Percentiles rank a stretch among this genome's conserved stretches.
Conservation (phyloP, 2,329 filamentous ascomycete species). For the Thielaviopsis populi region DNA sequence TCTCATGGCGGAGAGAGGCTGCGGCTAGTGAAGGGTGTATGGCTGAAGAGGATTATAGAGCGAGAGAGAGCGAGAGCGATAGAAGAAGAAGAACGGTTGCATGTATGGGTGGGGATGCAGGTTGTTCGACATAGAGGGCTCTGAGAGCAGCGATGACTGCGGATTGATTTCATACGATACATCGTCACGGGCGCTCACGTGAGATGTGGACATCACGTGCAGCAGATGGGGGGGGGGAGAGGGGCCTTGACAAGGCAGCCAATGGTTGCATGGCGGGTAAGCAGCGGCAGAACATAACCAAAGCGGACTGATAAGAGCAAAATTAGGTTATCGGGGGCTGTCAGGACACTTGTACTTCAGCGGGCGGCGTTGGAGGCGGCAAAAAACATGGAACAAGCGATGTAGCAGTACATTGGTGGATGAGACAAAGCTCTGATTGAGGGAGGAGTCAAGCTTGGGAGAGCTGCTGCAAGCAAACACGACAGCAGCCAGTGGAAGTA, state of each 20-base stretch:
- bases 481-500: too few species aligned
- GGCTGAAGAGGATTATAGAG: neutral
- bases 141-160: neutral
- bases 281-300: neutral
- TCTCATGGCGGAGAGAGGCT: constrained; percentile 5
- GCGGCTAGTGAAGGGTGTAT: neutral
- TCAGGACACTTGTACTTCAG: neutral
- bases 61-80: neutral
- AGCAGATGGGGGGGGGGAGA: too few species aligned
- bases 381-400: neutral
- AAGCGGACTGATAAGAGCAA: neutral
- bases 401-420: neutral
- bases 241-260: neutral
- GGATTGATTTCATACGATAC: too few species aligned
- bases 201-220: neutral
- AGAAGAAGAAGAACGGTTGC: neutral
- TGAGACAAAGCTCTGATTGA: neutral
- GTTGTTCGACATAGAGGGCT: neutral
- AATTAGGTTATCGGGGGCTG: neutral
- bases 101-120: neutral
- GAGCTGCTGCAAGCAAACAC: too few species aligned
- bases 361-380: too few species aligned
- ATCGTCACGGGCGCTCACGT: neutral
- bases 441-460: too few species aligned
- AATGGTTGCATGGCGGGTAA: neutral